Evolutionary conservation across 2,329 filamentous ascomycete genomes (phyloP).

Genomic region (Cercospora canescens): DNA sequence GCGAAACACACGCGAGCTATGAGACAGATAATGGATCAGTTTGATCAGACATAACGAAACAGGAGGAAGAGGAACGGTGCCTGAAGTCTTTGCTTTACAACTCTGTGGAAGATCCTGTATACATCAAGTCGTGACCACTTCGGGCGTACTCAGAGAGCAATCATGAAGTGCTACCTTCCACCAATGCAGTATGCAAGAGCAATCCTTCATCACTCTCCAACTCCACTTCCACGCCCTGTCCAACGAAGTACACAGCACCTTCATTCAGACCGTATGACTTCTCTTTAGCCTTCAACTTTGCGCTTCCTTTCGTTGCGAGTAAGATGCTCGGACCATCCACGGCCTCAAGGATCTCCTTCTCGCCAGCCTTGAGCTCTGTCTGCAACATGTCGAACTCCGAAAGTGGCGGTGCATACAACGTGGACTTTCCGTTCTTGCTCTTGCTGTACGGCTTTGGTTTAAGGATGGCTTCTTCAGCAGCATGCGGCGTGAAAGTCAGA

Average conservation of each 20-base stretch:
- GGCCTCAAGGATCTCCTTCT: slow-evolving; percentile 58
- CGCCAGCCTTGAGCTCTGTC: slow-evolving; percentile 56
- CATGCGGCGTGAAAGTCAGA: slow-evolving; percentile 65
- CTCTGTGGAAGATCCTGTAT: neutral
- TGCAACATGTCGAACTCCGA: slow-evolving; percentile 71
- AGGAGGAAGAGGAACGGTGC: neutral
- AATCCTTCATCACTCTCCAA: slow-evolving; percentile 45
- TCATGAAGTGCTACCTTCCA: slow-evolving; percentile 33
- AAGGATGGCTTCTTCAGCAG: slow-evolving; percentile 57
- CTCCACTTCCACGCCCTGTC: slow-evolving; percentile 54
- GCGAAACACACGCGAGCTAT: slow-evolving; percentile 3
- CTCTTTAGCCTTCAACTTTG: slow-evolving; percentile 56
- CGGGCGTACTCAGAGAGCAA: neutral
- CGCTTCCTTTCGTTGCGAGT: slow-evolving; percentile 62
- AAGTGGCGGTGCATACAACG: slow-evolving; percentile 65
- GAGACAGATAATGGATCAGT: slow-evolving; percentile 4
- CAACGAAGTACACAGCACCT: slow-evolving; percentile 68
- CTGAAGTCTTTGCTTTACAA: neutral
- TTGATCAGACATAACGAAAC: neutral
- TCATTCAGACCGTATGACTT: slow-evolving; percentile 57
- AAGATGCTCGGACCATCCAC: slow-evolving; percentile 64
- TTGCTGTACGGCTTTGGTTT: slow-evolving; percentile 50
- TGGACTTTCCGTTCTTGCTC: slow-evolving; percentile 61
- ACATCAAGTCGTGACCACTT: neutral
- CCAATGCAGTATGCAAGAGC: slow-evolving; percentile 52